A percentile compares a stretch with the other conserved stretches of the same genome.
These are phyloP conservation scores for Aspergillus affinis DNA, from an alignment of 495 filamentous ascomycete genomes.

Conservation along the genomic window DNA sequence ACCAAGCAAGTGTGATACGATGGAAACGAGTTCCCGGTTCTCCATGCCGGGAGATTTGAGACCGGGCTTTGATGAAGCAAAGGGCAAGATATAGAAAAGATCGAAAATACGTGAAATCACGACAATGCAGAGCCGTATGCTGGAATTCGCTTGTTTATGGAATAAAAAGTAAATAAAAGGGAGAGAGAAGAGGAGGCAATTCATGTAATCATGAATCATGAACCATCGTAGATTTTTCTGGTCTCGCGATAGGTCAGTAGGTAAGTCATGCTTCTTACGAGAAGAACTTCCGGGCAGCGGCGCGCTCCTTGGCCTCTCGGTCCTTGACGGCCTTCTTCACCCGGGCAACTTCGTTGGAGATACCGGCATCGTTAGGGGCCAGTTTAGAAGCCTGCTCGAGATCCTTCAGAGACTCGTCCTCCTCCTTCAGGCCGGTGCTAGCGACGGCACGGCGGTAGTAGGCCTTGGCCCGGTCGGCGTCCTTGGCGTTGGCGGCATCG, in stretches of 20 bases:
- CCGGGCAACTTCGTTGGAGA: constrained; percentile 68
- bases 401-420: constrained; percentile 77
- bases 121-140: background rate
- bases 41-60: background rate
- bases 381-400: constrained; percentile 74
- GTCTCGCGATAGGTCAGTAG: background rate
- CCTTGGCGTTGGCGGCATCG: constrained; percentile 53
- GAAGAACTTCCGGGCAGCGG: constrained; percentile 87
- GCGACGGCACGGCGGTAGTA: constrained; percentile 80
- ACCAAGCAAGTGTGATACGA: background rate
- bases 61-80: background rate
- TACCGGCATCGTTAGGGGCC: constrained; percentile 72
- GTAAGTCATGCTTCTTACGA: constrained; percentile 28
- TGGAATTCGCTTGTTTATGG: background rate
- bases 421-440: constrained; percentile 71
- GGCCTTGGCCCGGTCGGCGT: constrained; percentile 85
- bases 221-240: constrained; percentile 20
- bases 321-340: constrained; percentile 75
- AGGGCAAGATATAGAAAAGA: background rate
- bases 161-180: constrained; percentile 5
- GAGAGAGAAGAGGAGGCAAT: constrained; percentile 7
- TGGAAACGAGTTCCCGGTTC: background rate
- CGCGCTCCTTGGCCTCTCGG: constrained; percentile 81
- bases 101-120: background rate
- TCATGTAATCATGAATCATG: constrained; percentile 31